Percentiles rank a stretch among this genome's conserved stretches.
phyloP scores from a whole-genome alignment of 1,284 basidiomycete genomes.

The Termitomyces sp. region DNA sequence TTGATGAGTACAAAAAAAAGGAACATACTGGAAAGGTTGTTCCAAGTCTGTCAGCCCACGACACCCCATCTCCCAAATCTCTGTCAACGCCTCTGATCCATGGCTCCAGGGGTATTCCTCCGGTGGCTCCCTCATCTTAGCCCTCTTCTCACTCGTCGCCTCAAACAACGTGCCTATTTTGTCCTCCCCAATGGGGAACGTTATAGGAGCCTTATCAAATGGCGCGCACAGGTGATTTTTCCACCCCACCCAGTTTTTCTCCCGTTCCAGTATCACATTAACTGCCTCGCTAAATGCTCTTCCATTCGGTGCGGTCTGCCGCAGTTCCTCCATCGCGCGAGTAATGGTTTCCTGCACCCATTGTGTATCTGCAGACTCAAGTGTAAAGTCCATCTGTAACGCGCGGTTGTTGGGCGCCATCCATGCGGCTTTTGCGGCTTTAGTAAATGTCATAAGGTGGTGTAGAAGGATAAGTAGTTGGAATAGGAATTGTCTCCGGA shows the following conservation, averaged over 20 bases:
- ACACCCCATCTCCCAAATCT: conserved; percentile 79
- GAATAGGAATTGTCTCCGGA: conserved; percentile 87
- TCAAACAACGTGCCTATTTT: conserved; percentile 54
- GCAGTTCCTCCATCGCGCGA: conserved; percentile 65
- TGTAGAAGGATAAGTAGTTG: conserved; percentile 81
- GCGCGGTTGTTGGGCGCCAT: conserved; percentile 60
- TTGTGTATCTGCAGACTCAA: conserved; percentile 58
- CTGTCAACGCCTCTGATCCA: conserved; percentile 64
- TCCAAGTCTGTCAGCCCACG: conserved; percentile 56
- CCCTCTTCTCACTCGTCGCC: conserved; percentile 46
- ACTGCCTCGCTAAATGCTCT: conserved; percentile 72
- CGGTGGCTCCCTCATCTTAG: conserved; percentile 48
- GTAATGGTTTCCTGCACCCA: conserved; percentile 70
- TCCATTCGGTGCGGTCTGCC: conserved; percentile 70
- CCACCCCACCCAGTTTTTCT: conserved; percentile 85
- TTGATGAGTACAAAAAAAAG: conserved; percentile 1
- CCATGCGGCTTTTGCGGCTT: conserved; percentile 60
- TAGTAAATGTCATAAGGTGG: conserved; percentile 76
- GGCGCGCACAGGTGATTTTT: conserved; percentile 73
- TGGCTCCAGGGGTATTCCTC: conserved; percentile 55
- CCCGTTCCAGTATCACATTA: conserved; percentile 64
- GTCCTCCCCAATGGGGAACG: conserved; percentile 39
- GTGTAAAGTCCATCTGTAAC: conserved; percentile 74
- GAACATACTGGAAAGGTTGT: conserved; percentile 57
- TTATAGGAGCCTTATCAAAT: conserved; percentile 69